Percentiles rank a stretch among this genome's conserved stretches.
Conservation (phyloP, 176 grass and related monocot genomes). For the Triticum timopheevii region DNA sequence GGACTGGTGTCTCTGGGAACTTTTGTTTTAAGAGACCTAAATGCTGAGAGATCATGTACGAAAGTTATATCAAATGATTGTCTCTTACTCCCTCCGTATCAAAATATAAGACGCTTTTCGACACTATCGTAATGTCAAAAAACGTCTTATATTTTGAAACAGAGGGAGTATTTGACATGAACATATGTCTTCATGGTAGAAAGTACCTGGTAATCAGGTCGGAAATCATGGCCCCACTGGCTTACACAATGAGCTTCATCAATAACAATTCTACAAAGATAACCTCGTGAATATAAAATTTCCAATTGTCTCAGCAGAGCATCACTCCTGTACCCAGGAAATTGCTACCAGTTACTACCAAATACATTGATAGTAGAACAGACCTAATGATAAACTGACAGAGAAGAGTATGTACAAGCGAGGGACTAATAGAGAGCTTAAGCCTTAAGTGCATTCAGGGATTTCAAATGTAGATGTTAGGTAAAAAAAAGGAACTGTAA, state of each 20-base stretch:
- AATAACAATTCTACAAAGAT: conserved; percentile 93
- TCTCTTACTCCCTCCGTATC: not conserved
- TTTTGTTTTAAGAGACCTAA: conserved; percentile 88
- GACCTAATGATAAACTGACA: not conserved
- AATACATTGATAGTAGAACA: conserved; percentile 8
- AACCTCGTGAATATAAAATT: conserved; percentile 51
- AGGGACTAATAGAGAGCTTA: conserved; percentile 8
- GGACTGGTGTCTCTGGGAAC: conserved; percentile 67
- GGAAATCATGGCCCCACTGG: conserved; percentile 98
- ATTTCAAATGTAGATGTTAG: not conserved
- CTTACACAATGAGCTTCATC: conserved; percentile 99
- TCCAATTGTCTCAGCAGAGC: conserved; percentile 61
- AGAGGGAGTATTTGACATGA: not conserved
- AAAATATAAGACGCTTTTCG: too few relatives aligned
- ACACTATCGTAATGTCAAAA: too few relatives aligned
- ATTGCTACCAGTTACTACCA: conserved; percentile 12
- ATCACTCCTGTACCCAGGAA: conserved; percentile 65
- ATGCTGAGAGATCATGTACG: conserved; percentile 36
- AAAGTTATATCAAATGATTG: conserved; percentile 23
- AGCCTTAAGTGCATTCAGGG: not conserved
- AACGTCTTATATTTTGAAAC: too few relatives aligned
- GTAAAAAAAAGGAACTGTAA: not conserved
- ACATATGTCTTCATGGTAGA: not conserved
- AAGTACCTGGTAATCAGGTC: conserved; percentile 91
- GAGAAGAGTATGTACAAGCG: not conserved